A percentile compares a stretch with the other conserved stretches of the same genome.
phyloP scores from a whole-genome alignment of 441 rosid genomes.

The Populus hybrid region DNA sequence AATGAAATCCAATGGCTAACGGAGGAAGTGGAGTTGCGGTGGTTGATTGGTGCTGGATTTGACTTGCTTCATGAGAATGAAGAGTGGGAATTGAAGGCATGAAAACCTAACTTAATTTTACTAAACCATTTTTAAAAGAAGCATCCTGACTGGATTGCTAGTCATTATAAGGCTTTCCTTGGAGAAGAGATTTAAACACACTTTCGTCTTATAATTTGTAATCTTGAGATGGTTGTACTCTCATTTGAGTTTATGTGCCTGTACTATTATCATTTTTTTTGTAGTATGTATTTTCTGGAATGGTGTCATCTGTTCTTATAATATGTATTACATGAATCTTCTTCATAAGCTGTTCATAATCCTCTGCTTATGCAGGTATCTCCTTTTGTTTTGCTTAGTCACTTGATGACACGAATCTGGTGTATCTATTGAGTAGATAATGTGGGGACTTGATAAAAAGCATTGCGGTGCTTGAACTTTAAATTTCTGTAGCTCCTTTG shows the following conservation, averaged over 20 bases:
- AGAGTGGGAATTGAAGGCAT: constrained; percentile 66
- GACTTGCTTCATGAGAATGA: constrained; percentile 69
- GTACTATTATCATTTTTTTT: too few relatives aligned
- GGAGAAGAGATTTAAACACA: too few relatives aligned
- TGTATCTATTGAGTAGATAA: background rate
- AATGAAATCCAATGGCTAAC: constrained; percentile 22
- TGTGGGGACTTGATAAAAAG: background rate
- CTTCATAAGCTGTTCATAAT: constrained; percentile 66
- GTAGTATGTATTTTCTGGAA: too few relatives aligned
- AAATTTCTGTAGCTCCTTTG: background rate
- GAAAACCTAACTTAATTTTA: too few relatives aligned
- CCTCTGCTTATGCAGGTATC: constrained; percentile 85
- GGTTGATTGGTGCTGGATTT: constrained; percentile 65
- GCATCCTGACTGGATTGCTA: too few relatives aligned
- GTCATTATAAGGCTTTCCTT: too few relatives aligned
- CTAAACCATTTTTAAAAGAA: too few relatives aligned
- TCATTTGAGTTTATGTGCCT: too few relatives aligned
- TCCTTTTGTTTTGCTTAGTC: constrained; percentile 7
- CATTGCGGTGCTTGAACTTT: background rate
- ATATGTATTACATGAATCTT: background rate
- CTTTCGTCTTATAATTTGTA: too few relatives aligned
- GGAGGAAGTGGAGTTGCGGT: constrained; percentile 20
- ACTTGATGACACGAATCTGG: background rate
- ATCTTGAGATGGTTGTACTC: too few relatives aligned
- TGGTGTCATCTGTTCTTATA: too few relatives aligned